Evolutionary conservation across 345 rosid genomes (phyloP).

Genomic region (Chamaenerion angustifolium): DNA sequence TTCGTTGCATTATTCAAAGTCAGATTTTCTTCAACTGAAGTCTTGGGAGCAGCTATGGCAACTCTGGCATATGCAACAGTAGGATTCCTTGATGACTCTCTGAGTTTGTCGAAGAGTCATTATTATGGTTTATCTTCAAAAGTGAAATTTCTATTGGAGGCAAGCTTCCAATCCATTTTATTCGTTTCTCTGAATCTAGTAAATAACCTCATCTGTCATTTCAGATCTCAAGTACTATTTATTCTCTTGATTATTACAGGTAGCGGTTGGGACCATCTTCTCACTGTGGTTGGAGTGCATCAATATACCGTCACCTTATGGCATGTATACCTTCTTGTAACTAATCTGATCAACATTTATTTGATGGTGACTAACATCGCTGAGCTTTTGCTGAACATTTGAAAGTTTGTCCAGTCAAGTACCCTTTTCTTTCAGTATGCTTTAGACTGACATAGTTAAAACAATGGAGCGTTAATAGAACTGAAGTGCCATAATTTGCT

Average conservation of each 20-base stretch:
- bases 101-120: slow-evolving; percentile 25
- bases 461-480: too few relatives aligned
- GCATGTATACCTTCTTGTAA: slow-evolving; percentile 96
- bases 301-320: slow-evolving; percentile 65
- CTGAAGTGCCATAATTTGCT: too few relatives aligned
- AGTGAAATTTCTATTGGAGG: slow-evolving; percentile 61
- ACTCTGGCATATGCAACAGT: slow-evolving; percentile 57
- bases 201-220: not conserved
- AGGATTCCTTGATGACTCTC: slow-evolving; percentile 58
- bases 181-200: not conserved
- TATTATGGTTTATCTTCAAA: slow-evolving; percentile 37
- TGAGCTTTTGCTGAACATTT: slow-evolving; percentile 20
- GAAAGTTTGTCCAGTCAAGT: too few relatives aligned
- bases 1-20: slow-evolving; percentile 43
- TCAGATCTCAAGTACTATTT: slow-evolving; percentile 1
- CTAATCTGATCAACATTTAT: slow-evolving; percentile 60
- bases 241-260: slow-evolving; percentile 22
- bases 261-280: slow-evolving; percentile 52
- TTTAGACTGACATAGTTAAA: too few relatives aligned
- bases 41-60: slow-evolving; percentile 51
- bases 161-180: slow-evolving; percentile 9
- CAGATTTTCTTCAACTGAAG: slow-evolving; percentile 51
- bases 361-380: slow-evolving; percentile 74
- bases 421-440: too few relatives aligned
- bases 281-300: slow-evolving; percentile 67